Evolutionary conservation across 2,329 filamentous ascomycete genomes (phyloP), one percentile per base, ranked within the genome.

Genomic region (Pezicula carpinea): DNA sequence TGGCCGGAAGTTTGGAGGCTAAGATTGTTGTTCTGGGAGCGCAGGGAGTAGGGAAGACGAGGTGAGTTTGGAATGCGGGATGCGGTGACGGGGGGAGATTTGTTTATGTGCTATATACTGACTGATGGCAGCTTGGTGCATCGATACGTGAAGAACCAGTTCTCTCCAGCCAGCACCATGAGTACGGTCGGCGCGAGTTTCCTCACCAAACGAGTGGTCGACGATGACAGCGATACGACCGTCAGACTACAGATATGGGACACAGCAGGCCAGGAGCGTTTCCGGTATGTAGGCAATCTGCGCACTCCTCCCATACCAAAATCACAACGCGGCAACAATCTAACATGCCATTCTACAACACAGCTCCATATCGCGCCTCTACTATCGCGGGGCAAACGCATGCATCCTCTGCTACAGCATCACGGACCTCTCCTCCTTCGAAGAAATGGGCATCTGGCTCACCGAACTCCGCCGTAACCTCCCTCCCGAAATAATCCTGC

Each of bases 181-280:
- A 86, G 83, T 5, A 91, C 87, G n/a, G 82, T 91, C 49, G 87
- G 87, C 63, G 87, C 87, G 22, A 87, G 82, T 62, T 90, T 90
- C 66, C 74, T 89, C 64, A 87, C 87, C 36, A 90, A 90, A 69
- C 81, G 84, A 61, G 83, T 90, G 50, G 75, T 87, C 56, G 91
- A 96, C 68, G 82, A 80, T 52, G 88, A 96, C 64, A 88, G 85
- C 18, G 88, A 92, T 59, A 93, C 89, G 1, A 76, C 87, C 19
- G 89, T 96, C 31, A 82, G 91, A n/a, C 75, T 96, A 32, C 91
- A 96, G 64, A 95, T 96, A 57, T 96, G 91, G 91, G 91, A 96
- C 64, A 96, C 91, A 74, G 82, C 92, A 48, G 92, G 92, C 51
- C 92, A 99, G 64, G 92, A 99, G 72, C 83, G 92, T 47, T 99